Percentiles rank a stretch among this genome's conserved stretches.
phyloP scores from a whole-genome alignment of 2,329 filamentous ascomycete genomes.

The Colletotrichum chrysophilum region DNA sequence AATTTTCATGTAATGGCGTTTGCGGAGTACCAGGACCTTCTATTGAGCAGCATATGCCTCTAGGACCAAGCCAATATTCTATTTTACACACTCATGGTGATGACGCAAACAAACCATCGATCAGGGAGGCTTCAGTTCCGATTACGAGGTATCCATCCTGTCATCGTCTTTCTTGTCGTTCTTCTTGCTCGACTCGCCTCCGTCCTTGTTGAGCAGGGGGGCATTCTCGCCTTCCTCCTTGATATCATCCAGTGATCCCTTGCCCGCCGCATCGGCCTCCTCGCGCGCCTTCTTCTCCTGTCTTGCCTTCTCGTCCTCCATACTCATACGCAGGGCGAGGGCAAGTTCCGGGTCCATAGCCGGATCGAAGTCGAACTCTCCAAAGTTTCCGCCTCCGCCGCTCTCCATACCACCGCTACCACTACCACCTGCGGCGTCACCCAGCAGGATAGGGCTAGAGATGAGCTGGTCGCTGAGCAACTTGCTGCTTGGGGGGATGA shows the following conservation, averaged over 20 bases:
- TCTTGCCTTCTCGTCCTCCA: constrained; percentile 96
- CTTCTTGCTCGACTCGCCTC: constrained; percentile 52
- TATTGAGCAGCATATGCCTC: constrained; percentile 16
- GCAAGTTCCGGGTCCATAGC: constrained; percentile 92
- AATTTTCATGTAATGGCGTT: constrained; percentile 9
- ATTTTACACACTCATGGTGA: constrained; percentile 21
- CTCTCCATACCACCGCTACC: constrained; percentile 58
- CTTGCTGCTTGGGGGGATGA: constrained; percentile 89
- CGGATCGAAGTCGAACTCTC: constrained; percentile 84
- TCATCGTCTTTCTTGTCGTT: constrained; percentile 59
- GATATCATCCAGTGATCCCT: constrained; percentile 80
- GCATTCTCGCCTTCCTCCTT: constrained; percentile 78
- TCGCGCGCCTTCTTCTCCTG: constrained; percentile 85
- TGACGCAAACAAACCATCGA: neutral
- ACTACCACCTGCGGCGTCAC: constrained; percentile 68
- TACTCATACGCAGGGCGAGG: constrained; percentile 92
- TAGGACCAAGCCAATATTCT: constrained; percentile 18
- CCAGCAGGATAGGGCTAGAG: constrained; percentile 86
- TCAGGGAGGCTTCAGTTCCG: neutral
- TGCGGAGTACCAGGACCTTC: constrained; percentile 15
- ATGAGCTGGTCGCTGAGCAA: constrained; percentile 92
- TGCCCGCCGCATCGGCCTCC: constrained; percentile 74
- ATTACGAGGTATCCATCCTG: constrained; percentile 89
- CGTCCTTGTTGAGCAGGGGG: constrained; percentile 67
- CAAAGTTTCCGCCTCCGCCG: constrained; percentile 65